Evolutionary conservation across 257 asterid genomes (phyloP), one percentile per base, ranked within the genome.

Genomic region (Jacaranda mimosifolia): DNA sequence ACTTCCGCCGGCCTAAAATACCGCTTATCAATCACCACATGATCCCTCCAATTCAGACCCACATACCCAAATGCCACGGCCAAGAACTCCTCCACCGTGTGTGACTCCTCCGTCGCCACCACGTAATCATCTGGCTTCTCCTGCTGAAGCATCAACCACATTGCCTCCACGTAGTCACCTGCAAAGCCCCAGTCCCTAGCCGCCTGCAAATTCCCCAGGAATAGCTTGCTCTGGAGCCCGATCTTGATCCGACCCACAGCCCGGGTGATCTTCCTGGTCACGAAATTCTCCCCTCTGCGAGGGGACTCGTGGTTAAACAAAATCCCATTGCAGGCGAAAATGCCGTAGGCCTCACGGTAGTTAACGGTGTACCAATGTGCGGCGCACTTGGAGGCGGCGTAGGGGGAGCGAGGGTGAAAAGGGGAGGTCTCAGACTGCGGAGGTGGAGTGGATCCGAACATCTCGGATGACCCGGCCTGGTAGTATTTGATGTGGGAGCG

Each of bases 311-410:
- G 99, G 74, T 96, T 96, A 86, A 96, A 96, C 15, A 96, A 39
- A 42, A 96, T 96, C 60, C 98, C 99, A 17, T 93, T 96, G 87
- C 99, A 96, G 48, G 98, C 98, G 83, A 75, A 96, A 15, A 93
- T 77, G 58, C 93, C 95, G 64, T 93, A 96, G 0, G 98, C 98
- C 59, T 96, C 99, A 3, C 98, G 91, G 85, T 96, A 96, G 74
- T 96, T 96, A 26, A 96, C 99, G 9, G 99, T 93, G 87, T 96
- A 96, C 99, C 98, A 96, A 76, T 96, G 99, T 49, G 97, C 99
- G 52, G 98, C 98, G 91, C 91, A 86, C 69, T 96, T 96, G 36
- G 99, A 84, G n/a, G 82, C 99, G 12, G 98, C 99, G 85, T 96
- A 96, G 9, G 99, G 99, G 11, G 97, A 96, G 15, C 97, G 86